Evolutionary conservation across 176 grass and related monocot genomes (phyloP).

Genomic region (Carex cristatella): DNA sequence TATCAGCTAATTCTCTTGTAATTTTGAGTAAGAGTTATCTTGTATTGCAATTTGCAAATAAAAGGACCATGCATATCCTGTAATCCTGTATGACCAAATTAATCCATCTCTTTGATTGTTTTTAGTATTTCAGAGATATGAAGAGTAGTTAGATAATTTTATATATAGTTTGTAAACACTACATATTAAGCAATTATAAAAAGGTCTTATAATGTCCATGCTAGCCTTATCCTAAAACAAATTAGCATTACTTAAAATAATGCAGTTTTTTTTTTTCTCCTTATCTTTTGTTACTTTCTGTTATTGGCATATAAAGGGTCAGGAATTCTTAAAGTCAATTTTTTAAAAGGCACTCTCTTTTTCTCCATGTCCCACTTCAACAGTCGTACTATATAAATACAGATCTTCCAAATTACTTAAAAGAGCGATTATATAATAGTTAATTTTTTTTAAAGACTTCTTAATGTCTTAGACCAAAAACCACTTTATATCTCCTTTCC

Average conservation of each 20-base stretch:
- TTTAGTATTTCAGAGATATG: not conserved
- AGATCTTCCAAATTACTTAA: constrained; percentile 15
- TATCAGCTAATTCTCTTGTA: not conserved
- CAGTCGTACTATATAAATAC: not conserved
- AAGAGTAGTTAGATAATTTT: not conserved
- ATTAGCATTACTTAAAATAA: not conserved
- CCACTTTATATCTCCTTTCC: not conserved
- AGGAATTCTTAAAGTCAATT: constrained; percentile 12
- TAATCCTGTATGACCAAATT: not conserved
- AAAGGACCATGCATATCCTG: not conserved
- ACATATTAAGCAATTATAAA: not conserved
- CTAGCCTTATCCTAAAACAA: not conserved
- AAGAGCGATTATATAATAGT: not conserved
- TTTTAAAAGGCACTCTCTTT: not conserved
- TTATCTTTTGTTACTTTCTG: constrained; percentile 10
- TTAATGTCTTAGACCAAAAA: not conserved
- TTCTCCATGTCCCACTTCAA: not conserved
- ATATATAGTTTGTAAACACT: not conserved
- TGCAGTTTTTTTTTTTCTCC: not conserved
- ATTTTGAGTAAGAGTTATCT: not conserved
- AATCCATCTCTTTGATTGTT: not conserved
- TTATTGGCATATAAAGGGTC: constrained; percentile 2
- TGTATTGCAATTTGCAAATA: not conserved
- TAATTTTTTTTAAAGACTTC: not conserved
- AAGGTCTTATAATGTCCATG: not conserved